Conservation (phyloP, 129 eudicot species). For the Tagetes erecta region DNA sequence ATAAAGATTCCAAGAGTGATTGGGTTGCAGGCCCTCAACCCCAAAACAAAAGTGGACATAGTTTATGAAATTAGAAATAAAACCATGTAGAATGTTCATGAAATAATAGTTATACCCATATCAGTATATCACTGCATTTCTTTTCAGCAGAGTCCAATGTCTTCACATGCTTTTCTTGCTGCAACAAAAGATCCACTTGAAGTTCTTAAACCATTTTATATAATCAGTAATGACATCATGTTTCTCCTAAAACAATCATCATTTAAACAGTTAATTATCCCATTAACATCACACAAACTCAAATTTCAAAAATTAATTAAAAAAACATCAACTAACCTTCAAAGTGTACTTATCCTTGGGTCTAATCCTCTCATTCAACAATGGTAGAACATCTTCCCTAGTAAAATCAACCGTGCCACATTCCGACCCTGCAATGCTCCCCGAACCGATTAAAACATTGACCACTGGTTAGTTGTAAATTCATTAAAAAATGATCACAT, state of each 20-base stretch:
- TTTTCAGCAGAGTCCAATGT: conserved; percentile 66
- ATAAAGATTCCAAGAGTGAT: too few species aligned
- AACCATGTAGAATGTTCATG: not conserved
- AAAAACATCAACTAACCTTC: conserved; percentile 50
- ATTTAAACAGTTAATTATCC: not conserved
- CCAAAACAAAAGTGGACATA: too few species aligned
- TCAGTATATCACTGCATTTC: conserved; percentile 64
- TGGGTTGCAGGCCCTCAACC: too few species aligned
- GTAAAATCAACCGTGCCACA: conserved; percentile 61
- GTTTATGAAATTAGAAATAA: not conserved
- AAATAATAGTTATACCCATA: conserved; percentile 54
- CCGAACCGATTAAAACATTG: conserved; percentile 65
- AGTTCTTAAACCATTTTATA: conserved; percentile 69
- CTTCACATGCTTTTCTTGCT: conserved; percentile 54
- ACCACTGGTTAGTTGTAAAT: conserved; percentile 33
- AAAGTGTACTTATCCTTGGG: conserved; percentile 61
- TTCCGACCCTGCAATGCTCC: conserved; percentile 60
- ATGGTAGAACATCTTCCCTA: conserved; percentile 73
- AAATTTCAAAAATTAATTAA: not conserved
- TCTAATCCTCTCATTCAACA: conserved; percentile 75
- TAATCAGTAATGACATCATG: conserved; percentile 69
- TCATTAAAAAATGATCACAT: too few species aligned
- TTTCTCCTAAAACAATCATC: conserved; percentile 61
- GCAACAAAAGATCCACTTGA: conserved; percentile 52
- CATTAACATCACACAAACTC: not conserved